Evolutionary conservation across 1,139 yeast species (phyloP), one percentile per base, ranked within the genome.

Genomic region (Sugiyamaella grinbergsii): DNA sequence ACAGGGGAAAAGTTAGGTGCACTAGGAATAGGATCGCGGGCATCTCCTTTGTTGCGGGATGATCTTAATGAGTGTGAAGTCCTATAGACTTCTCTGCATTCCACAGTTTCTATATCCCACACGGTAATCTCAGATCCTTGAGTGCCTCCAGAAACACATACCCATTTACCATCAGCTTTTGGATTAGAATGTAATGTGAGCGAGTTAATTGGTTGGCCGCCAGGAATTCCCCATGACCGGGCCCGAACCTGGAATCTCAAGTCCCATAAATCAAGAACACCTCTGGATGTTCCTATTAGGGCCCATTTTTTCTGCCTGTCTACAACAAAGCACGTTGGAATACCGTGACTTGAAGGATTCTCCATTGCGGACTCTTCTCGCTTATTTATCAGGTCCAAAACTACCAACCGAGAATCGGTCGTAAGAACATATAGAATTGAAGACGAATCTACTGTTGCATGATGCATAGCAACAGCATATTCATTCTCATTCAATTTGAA

Each of bases 241-340:
- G 87, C 71, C 42, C 79, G 69, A 0, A 85, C 58, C 34, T 74
- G 75, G 64, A 89, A 88, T 50, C 96, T 72, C 39, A 86, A 60
- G 66, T 91, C 97, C 95, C 96, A 90, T 18, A 93, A 67, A 55
- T 81, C 81, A 28, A 93, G 65, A 0, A 83, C 70, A 1, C 98
- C 98, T 41, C 76, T 77, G 1, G 79, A 72, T 0, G 97, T 87
- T 0, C 96, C 97, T 2, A 85, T 64, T 3, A 89, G 65, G 3
- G 86, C 61, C 91, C 96, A 88, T 5, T 71, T 66, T 40, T 72
- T 73, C 18, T 73, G 67, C 0, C 68, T 67, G 53, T 83, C 86
- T n/a, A 85, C 68, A 1, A 80, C 75, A 59, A 89, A 78, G 19
- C 83, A 69, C 0, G 82, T 78, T 0, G 84, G 77, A 2, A 78